Base-by-base conservation (phyloP, 192 early-diverging fungal genomes). In the Mortierella hygrophila region DNA sequence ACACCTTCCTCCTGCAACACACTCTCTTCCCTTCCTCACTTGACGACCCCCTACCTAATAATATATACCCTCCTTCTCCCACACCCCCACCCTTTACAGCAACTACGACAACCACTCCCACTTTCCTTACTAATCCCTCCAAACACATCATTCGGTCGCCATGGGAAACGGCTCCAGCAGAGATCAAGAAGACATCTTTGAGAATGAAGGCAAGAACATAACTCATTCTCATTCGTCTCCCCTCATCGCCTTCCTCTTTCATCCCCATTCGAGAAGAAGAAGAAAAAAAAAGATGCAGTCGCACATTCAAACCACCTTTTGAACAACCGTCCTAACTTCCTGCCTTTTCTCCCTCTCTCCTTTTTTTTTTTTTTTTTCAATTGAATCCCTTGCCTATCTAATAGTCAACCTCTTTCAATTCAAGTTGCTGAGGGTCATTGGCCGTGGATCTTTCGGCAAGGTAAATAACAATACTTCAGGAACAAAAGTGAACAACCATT, bases 381-480 rank as follows among this genome's bases (percentile, higher is more conserved):
- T 76, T 57, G 73, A 44, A 10, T 16, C 37, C 15, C 46, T 6
- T 55, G 41, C 20, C 57, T 6, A 23, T 60, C 3, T 6, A 37
- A n/a, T 82, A 96, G 96, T 97, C 32, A 94, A 92, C 77, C 88
- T 97, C 44, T 80, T 89, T 52, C 94, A 97, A 70, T 97, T 97
- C 89, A 92, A 95, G 57, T 88, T 97, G 70, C 89, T 96, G 40
- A 88, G 94, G n/a, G 92, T 93, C 70, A 93, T 97, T 82, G 97
- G 97, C 7, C 93, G 94, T 81, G 97, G 97, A 37, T 94, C 96
- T 6, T 97, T 97, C 86, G 97, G 97, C 57, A 97, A 97, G 92
- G 96, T 97, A 90, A 75, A 40, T 6, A 76, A 29, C 35, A 13
- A 75, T 29, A 18, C 26, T 40, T 23, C 0, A 18, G 15, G 38